phyloP scores from a whole-genome alignment of 2,329 filamentous ascomycete genomes.

The Fusarium nanum region DNA sequence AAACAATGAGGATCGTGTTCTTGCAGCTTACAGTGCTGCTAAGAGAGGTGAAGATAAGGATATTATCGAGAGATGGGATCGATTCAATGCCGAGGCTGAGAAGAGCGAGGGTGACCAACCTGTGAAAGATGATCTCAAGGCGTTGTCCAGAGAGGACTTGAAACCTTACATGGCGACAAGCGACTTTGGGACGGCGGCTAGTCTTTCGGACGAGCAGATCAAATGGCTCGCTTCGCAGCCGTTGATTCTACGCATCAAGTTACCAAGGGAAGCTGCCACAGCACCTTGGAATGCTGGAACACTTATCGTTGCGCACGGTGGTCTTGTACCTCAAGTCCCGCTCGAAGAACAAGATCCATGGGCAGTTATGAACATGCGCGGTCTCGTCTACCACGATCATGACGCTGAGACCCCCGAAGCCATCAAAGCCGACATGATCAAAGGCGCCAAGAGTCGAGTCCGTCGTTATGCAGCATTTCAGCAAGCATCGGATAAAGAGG shows the following conservation, averaged over 20 bases:
- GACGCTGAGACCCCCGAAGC: conserved; percentile 2
- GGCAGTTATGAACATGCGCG: conserved; percentile 89
- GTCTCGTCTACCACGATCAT: conserved; percentile 65
- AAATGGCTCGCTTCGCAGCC: conserved; percentile 31
- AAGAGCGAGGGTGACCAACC: too few relatives aligned
- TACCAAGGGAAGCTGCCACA: neutral
- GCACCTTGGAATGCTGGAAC: conserved; percentile 37
- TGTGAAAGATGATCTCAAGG: neutral
- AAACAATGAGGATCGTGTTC: conserved; percentile 86
- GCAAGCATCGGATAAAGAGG: neutral
- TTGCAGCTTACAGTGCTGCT: conserved; percentile 58
- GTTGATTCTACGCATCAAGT: conserved; percentile 29
- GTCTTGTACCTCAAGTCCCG: conserved; percentile 77
- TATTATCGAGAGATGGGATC: neutral
- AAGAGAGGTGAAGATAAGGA: neutral
- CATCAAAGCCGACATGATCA: conserved; percentile 18
- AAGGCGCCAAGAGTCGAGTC: conserved; percentile 27
- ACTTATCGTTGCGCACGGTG: conserved; percentile 78
- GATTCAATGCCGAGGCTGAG: neutral
- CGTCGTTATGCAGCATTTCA: conserved; percentile 15
- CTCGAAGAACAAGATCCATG: conserved; percentile 77
- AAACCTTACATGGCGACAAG: conserved; percentile 33
- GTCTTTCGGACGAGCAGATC: conserved; percentile 19
- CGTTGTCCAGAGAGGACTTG: conserved; percentile 7
- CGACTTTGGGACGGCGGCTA: conserved; percentile 32